Evolutionary conservation across 495 filamentous ascomycete genomes (phyloP), one percentile per base, ranked within the genome.

Genomic region (Elasticomyces elasticus): DNA sequence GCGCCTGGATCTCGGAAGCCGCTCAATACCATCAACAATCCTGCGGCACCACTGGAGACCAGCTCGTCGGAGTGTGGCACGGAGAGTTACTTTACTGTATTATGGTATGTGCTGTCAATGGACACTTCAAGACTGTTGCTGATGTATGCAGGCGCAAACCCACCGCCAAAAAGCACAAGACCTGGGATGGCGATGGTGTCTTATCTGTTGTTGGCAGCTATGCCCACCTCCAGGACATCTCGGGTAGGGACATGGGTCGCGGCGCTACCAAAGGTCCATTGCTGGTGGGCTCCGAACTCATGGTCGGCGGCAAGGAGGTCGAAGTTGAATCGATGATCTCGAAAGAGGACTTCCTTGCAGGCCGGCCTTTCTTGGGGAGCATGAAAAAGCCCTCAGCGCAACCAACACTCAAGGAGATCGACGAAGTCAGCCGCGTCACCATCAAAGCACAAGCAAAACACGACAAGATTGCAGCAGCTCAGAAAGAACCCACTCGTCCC

Each of bases 161-260:
- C 46, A 87, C 82, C 0, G 74, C 70, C 13, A 91, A 88, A 66
- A 91, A 89, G 68, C 79, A 89, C 69, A 91, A 89, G 64, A 89
- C 83, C 15, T 91, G 87, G 83, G 86, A 89, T 66, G 85, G 86
- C n/a, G 86, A 91, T 65, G 86, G 85, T 2, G 73, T 88, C 6
- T 71, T 91, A 11, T 68, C 74, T 2, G 71, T 82, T 1, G 63
- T 67, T 0, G 72, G 70, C 15, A 83, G 84, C 5, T 78, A 76
- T 61, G 84, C 80, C 12, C 70, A 69, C 50, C 70, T 91, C 6
- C 75, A 81, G 50, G 82, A 89, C 65, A 65, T 78, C 9, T 76
- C 76, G 1, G 85, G 86, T 9, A 79, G 75, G 65, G 80, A 85
- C 12, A 77, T 86, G 74, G 86, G 86, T 17, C 76, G 73, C 43